phyloP scores from a whole-genome alignment of 305 asterid genomes.

The Fraxinus greggii region DNA sequence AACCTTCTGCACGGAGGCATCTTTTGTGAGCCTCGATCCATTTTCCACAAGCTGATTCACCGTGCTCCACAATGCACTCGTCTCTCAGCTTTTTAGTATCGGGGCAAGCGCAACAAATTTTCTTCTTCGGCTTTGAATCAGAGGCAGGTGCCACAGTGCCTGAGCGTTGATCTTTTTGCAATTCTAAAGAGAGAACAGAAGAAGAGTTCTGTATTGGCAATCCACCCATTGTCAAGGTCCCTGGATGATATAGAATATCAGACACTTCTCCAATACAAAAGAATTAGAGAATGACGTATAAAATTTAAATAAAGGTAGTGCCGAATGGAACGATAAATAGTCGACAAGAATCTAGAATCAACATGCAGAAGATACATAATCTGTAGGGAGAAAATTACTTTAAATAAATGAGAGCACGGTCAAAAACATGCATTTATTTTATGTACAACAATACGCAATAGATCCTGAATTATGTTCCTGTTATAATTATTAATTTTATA shows the following conservation, averaged over 20 bases:
- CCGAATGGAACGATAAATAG: not conserved
- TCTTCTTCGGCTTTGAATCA: conserved; percentile 70
- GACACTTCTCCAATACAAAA: not conserved
- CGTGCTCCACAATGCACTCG: conserved; percentile 83
- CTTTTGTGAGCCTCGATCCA: conserved; percentile 82
- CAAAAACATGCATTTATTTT: not conserved
- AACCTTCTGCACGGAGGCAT: conserved; percentile 96
- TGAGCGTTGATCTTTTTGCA: conserved; percentile 51
- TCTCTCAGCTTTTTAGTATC: conserved; percentile 88
- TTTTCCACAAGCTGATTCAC: conserved; percentile 80
- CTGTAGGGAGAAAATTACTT: not conserved
- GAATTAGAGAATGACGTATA: not conserved
- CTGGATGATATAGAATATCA: not conserved
- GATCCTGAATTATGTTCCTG: not conserved
- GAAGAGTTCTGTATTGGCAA: conserved; percentile 38
- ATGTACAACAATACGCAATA: not conserved
- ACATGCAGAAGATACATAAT: not conserved
- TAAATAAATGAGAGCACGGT: not conserved
- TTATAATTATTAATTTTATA: not conserved
- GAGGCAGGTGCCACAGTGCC: conserved; percentile 30
- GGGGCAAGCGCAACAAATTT: conserved; percentile 96
- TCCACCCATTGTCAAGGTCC: conserved; percentile 53
- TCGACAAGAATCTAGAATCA: not conserved
- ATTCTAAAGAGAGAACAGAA: conserved; percentile 42
- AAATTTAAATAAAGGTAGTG: not conserved